These are phyloP conservation scores for Sedum album DNA, from an alignment of 164 flowering plant genomes.

Conservation along the genomic window DNA sequence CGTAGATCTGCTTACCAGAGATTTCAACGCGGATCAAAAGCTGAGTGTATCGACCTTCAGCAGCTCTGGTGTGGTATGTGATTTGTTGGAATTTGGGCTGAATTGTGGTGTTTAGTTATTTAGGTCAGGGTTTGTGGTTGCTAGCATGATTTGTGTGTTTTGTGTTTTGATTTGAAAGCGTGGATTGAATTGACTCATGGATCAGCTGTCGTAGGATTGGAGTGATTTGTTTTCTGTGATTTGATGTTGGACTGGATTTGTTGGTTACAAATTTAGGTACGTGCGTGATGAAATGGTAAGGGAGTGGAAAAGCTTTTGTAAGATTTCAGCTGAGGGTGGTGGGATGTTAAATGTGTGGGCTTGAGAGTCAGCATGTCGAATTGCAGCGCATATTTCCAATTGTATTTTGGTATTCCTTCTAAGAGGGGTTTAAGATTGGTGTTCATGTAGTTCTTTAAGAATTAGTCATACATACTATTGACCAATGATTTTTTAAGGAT, in stretches of 20 bases:
- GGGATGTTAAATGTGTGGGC: too few relatives aligned
- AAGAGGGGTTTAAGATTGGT: not conserved
- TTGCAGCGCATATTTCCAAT: too few relatives aligned
- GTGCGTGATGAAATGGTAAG: not conserved
- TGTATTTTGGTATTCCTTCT: not conserved
- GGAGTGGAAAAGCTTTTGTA: not conserved
- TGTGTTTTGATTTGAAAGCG: not conserved
- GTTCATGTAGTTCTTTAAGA: not conserved
- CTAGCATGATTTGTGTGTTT: too few relatives aligned
- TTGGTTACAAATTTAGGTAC: not conserved
- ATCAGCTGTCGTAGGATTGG: not conserved
- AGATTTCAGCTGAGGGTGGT: too few relatives aligned
- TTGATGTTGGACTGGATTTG: not conserved
- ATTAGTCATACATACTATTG: too few relatives aligned
- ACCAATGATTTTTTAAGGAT: too few relatives aligned
- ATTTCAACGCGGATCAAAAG: constrained; percentile 57
- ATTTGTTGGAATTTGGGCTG: not conserved
- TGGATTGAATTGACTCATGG: not conserved
- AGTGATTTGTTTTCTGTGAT: not conserved
- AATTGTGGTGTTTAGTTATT: not conserved
- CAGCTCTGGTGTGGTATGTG: constrained; percentile 47
- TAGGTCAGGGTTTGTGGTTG: not conserved
- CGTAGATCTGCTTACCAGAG: constrained; percentile 53
- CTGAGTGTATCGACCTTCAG: constrained; percentile 44
- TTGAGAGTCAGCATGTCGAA: too few relatives aligned